Conservation (phyloP, 108 stramenopile species). For the Mayamaea pseudoterrestris region DNA sequence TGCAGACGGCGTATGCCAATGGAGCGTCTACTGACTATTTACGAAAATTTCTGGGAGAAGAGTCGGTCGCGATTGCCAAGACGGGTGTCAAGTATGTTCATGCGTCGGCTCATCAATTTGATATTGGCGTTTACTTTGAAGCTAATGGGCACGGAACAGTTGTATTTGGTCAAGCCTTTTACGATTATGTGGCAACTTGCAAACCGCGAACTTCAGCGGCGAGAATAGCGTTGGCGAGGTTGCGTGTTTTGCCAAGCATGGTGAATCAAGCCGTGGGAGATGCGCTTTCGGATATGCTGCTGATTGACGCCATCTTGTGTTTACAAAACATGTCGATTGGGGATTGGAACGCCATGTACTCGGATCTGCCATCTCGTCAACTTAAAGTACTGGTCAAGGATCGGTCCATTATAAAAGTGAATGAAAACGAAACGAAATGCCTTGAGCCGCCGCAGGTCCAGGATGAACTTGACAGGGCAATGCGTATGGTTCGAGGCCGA, state of each 20-base stretch:
- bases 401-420: slow-evolving; percentile 66
- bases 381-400: slow-evolving; percentile 89
- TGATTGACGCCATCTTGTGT: slow-evolving; percentile 79
- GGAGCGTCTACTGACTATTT: slow-evolving; percentile 88
- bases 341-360: slow-evolving; percentile 78
- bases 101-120: slow-evolving; percentile 80
- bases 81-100: slow-evolving; percentile 98
- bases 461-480: slow-evolving; percentile 66
- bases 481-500: slow-evolving; percentile 31
- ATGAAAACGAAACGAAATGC: slow-evolving; percentile 84
- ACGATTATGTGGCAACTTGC: slow-evolving; percentile 14
- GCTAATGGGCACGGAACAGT: slow-evolving; percentile 99
- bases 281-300: slow-evolving; percentile 91
- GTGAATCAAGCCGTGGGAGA: slow-evolving; percentile 96
- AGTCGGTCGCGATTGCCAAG: slow-evolving; percentile 66
- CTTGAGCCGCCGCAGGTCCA: slow-evolving; percentile 71
- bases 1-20: slow-evolving; percentile 99
- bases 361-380: slow-evolving; percentile 90
- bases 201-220: not conserved
- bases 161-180: slow-evolving; percentile 62
- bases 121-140: slow-evolving; percentile 99
- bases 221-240: slow-evolving; percentile 19
- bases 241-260: slow-evolving; percentile 42
- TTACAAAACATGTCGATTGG: slow-evolving; percentile 46
- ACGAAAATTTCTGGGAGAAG: slow-evolving; percentile 11